Base-by-base conservation (phyloP, 2,329 filamentous ascomycete genomes). In the Colletotrichum navitas region DNA sequence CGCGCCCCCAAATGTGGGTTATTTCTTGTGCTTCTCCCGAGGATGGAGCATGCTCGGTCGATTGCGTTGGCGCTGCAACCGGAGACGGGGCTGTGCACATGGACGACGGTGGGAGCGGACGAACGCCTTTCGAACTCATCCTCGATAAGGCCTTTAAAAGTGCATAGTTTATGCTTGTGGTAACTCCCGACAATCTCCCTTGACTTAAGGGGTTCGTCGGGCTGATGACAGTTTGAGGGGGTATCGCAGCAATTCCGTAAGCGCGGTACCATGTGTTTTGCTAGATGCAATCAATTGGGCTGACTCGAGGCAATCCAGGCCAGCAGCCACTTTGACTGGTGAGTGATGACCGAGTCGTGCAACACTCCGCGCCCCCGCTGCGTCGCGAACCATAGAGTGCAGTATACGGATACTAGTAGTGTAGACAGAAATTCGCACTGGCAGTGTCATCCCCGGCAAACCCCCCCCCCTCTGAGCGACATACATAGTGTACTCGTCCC, bases 271-370 rank as follows among this genome's bases (percentile, higher is more conserved):
- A 24, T 59, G 39, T 18, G 4, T 14, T 41, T 41, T 59, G 16
- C 62, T 24, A 24, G 62, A 47, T 3, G 39, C 32, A 47, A 54
- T 36, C 1, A 43, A n/a, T 18, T 21, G 10, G 18, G 43, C 3
- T 45, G 62, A 60, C 36, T 45, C 52, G 52, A 16, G 16, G 10
- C 1, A 24, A 26, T 54, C 45, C 26, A 8, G 14, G 26, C 2
- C 39, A 7, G 45, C 39, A 7, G 45, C 18, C 26, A 32, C 39
- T 36, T 24, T 39, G 34, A 41, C 29, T 21, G 26, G n/a, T 12
- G 45, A n/a, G 39, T 47, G 10, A 12, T 26, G 39, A 54, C 67
- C 63, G 68, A 71, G 65, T 71, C 68, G 65, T 68, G 68, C 39
- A 18, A 47, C 55, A 47, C 18, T 56, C 39, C 24, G 63, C 29